These are phyloP conservation scores for Umbelopsis ramanniana DNA, from an alignment of 192 early-diverging fungal species.

Conservation along the genomic window DNA sequence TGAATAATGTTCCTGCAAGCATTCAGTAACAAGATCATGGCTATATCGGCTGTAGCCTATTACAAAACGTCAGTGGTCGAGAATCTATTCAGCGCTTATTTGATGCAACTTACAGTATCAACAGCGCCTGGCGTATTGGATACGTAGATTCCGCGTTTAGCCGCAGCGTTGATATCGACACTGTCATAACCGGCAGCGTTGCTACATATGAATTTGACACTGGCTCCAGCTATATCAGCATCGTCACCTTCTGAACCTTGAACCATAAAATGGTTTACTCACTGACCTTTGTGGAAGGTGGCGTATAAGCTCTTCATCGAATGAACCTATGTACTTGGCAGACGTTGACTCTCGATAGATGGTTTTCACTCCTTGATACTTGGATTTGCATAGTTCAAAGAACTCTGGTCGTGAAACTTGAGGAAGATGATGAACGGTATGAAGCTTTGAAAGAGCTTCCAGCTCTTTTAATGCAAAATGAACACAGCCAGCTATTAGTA, in stretches of 20 bases:
- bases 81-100: too few relatives aligned
- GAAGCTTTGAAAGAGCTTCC: conserved; percentile 21
- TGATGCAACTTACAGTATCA: conserved; percentile 26
- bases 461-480: conserved; percentile 30
- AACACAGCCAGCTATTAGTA: conserved; percentile 36
- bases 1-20: conserved; percentile 48
- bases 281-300: conserved; percentile 29
- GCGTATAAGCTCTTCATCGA: conserved; percentile 41
- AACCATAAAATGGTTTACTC: neutral
- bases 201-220: conserved; percentile 32
- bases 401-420: conserved; percentile 40
- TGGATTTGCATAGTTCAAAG: conserved; percentile 28
- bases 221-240: neutral
- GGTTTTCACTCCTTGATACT: conserved; percentile 33
- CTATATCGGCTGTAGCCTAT: conserved; percentile 51
- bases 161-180: conserved; percentile 41
- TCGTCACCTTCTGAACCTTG: too few relatives aligned
- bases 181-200: conserved; percentile 48
- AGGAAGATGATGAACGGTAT: conserved; percentile 30
- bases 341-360: conserved; percentile 32
- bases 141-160: conserved; percentile 39
- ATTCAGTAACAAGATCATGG: conserved; percentile 50
- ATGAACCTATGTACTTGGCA: conserved; percentile 32
- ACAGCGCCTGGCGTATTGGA: conserved; percentile 51
- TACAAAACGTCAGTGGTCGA: neutral